Conservation (phyloP, 192 early-diverging fungal species). For the Coemansia sp. region DNA sequence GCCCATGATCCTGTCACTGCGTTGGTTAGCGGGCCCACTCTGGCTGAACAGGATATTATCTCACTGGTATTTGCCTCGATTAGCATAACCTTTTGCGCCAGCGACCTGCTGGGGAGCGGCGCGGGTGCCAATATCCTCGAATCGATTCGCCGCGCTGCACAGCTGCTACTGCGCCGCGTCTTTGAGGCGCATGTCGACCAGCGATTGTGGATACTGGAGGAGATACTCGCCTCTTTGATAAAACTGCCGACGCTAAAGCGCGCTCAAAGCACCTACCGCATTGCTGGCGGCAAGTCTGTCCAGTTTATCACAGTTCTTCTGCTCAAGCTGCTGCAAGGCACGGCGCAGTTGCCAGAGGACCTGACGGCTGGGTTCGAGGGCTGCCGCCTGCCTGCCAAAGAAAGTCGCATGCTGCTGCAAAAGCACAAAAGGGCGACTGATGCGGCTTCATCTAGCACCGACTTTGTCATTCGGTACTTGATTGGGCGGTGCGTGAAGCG, state of each 20-base stretch:
- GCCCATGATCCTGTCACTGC: slow-evolving; percentile 17
- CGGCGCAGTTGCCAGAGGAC: slow-evolving; percentile 38
- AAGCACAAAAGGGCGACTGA: slow-evolving; percentile 57
- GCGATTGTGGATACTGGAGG: slow-evolving; percentile 83
- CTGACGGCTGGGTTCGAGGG: slow-evolving; percentile 41
- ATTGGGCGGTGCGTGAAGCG: slow-evolving; percentile 58
- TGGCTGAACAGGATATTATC: slow-evolving; percentile 44
- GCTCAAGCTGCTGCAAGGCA: slow-evolving; percentile 67
- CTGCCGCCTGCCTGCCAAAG: slow-evolving; percentile 28
- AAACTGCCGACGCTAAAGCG: slow-evolving; percentile 67
- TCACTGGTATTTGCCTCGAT: slow-evolving; percentile 51
- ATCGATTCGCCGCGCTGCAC: slow-evolving; percentile 44
- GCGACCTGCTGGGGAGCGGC: slow-evolving; percentile 19
- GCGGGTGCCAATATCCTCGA: slow-evolving; percentile 35
- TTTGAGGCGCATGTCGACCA: slow-evolving; percentile 58
- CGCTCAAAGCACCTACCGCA: slow-evolving; percentile 58
- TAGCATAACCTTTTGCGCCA: slow-evolving; percentile 38
- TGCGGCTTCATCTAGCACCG: slow-evolving; percentile 58
- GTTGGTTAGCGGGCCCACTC: slow-evolving; percentile 17
- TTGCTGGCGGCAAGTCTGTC: slow-evolving; percentile 66
- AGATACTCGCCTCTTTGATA: slow-evolving; percentile 76
- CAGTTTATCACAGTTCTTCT: slow-evolving; percentile 74
- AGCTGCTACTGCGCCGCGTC: slow-evolving; percentile 36
- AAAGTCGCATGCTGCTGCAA: slow-evolving; percentile 36
- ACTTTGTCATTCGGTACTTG: slow-evolving; percentile 65